Percentiles rank a stretch among this genome's conserved stretches.
phyloP scores from a whole-genome alignment of 2,329 filamentous ascomycete species.

The Penicillium sp. region DNA sequence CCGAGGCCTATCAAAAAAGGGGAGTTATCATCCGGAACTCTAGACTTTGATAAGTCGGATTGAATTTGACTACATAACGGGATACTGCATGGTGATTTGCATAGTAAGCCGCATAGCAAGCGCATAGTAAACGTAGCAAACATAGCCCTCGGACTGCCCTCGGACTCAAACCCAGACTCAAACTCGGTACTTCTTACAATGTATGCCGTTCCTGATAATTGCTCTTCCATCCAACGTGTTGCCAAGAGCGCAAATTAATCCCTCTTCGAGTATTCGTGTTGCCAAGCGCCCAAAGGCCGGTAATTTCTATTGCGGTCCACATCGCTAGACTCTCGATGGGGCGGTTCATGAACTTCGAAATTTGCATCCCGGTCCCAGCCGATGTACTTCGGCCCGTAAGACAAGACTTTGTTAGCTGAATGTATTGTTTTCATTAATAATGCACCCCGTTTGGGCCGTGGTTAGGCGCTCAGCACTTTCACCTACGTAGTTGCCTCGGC shows the following conservation, averaged over 20 bases:
- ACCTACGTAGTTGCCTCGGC: neutral
- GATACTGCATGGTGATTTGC: neutral
- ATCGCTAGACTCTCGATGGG: neutral
- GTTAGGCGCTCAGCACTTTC: neutral
- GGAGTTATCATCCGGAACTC: neutral
- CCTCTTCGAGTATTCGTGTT: neutral
- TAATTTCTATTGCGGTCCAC: neutral
- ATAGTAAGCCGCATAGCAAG: neutral
- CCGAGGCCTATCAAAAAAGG: too few species aligned
- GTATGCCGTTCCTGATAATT: neutral
- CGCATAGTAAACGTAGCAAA: neutral
- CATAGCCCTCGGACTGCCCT: neutral
- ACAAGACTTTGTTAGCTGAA: neutral
- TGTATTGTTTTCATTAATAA: neutral
- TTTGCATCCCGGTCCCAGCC: neutral
- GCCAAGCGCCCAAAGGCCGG: neutral
- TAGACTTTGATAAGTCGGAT: neutral
- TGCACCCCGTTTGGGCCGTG: neutral
- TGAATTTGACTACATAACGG: neutral
- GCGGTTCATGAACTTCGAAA: neutral
- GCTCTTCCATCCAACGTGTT: neutral
- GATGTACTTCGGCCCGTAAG: neutral
- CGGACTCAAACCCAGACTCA: neutral
- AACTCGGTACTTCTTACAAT: neutral
- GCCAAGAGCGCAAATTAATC: neutral